Conservation (phyloP, 768 basidiomycete species). For the Mycena galopus region DNA sequence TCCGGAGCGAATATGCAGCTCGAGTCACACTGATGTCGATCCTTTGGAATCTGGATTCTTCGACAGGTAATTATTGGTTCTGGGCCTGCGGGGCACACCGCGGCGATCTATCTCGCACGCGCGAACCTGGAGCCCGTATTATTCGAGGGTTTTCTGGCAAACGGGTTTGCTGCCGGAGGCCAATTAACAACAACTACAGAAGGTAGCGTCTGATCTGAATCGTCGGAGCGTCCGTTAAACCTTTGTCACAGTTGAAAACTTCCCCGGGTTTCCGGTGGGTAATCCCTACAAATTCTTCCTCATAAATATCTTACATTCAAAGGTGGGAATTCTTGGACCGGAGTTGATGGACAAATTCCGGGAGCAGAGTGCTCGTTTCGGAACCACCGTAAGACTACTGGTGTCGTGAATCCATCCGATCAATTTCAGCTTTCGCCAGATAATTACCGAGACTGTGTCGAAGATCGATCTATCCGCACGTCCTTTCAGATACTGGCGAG, state of each 20-base stretch:
- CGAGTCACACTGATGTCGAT: no score
- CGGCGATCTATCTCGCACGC: conserved; percentile 95
- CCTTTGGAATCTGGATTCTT: no score
- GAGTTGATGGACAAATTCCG: conserved; percentile 99
- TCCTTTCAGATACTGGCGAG: conserved; percentile 98
- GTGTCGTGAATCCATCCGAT: background rate
- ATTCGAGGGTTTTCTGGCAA: conserved; percentile 99
- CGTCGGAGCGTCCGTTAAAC: conserved; percentile 12
- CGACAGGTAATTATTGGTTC: conserved; percentile 97
- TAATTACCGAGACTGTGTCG: conserved; percentile 97
- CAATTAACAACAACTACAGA: conserved; percentile 99
- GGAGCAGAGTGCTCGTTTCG: conserved; percentile 93
- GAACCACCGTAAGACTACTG: conserved; percentile 62
- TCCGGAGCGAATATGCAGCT: background rate
- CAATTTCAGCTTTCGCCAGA: conserved; percentile 46
- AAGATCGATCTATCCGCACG: conserved; percentile 93
- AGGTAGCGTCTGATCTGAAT: conserved; percentile 64
- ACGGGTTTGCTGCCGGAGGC: conserved; percentile 98
- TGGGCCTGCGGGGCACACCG: conserved; percentile 96
- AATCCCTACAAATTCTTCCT: no score
- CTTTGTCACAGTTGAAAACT: conserved; percentile 82
- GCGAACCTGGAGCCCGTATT: conserved; percentile 94
- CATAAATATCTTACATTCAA: no score
- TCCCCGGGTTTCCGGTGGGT: conserved; percentile 95
- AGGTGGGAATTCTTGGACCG: conserved; percentile 93